Evolutionary conservation across 2,329 filamentous ascomycete species (phyloP).

Genomic region (Alternaria viburni): DNA sequence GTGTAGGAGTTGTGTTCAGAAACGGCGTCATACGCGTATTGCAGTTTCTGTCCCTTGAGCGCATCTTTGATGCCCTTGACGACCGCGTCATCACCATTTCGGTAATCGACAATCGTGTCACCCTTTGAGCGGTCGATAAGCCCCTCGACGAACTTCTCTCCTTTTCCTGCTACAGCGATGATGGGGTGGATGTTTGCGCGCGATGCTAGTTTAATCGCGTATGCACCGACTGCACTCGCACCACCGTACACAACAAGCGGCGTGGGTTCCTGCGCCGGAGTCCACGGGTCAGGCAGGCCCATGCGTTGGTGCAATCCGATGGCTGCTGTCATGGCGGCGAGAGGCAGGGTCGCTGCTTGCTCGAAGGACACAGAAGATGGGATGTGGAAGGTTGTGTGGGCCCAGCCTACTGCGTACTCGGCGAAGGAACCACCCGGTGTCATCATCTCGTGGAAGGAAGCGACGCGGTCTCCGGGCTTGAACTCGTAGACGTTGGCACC

Average conservation of each 20-base stretch:
- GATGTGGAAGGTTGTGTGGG: conserved; percentile 64
- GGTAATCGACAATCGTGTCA: conserved; percentile 60
- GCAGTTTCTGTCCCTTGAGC: conserved; percentile 52
- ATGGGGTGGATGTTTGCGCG: conserved; percentile 51
- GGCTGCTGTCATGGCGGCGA: conserved; percentile 55
- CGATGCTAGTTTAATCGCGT: conserved; percentile 49
- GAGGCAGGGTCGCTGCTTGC: conserved; percentile 55
- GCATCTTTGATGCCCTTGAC: conserved; percentile 52
- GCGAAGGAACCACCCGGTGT: conserved; percentile 62
- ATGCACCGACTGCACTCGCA: conserved; percentile 50
- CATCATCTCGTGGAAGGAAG: conserved; percentile 63
- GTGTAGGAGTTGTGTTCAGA: conserved; percentile 56
- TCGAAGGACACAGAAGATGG: conserved; percentile 59
- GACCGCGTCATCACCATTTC: conserved; percentile 57
- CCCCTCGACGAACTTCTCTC: conserved; percentile 43
- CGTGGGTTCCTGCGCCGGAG: conserved; percentile 20
- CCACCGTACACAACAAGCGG: conserved; percentile 53
- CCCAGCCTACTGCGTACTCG: conserved; percentile 65
- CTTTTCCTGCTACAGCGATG: conserved; percentile 52
- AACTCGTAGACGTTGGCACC: conserved; percentile 64
- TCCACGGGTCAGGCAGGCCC: conserved; percentile 52
- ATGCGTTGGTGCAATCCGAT: conserved; percentile 54
- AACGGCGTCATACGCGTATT: conserved; percentile 65
- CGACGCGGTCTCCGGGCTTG: conserved; percentile 63
- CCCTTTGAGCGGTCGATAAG: conserved; percentile 50